phyloP scores from a whole-genome alignment of 2,329 filamentous ascomycete genomes.

The Fusarium duplospermum region DNA sequence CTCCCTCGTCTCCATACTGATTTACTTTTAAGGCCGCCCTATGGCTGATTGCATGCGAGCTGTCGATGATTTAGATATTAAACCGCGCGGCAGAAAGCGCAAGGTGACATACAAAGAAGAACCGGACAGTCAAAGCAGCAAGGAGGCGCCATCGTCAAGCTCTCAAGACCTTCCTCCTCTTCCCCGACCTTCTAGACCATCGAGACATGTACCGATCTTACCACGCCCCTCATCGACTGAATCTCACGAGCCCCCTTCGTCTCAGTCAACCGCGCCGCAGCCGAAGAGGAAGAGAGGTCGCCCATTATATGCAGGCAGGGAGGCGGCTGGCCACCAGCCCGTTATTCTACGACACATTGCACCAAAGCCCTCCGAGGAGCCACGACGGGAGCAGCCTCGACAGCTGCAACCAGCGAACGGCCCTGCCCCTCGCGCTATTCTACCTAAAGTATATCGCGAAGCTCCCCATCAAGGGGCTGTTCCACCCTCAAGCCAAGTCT shows the following conservation, averaged over 20 bases:
- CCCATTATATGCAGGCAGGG: slow-evolving; percentile 59
- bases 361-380: slow-evolving; percentile 42
- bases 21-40: slow-evolving; percentile 55
- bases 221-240: slow-evolving; percentile 38
- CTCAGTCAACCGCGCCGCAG: slow-evolving; percentile 9
- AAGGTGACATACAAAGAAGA: slow-evolving; percentile 40
- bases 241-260: slow-evolving; percentile 1
- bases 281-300: slow-evolving; percentile 58
- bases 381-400: neutral
- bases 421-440: slow-evolving; percentile 7
- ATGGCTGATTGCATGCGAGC: slow-evolving; percentile 59
- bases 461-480: neutral
- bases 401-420: slow-evolving; percentile 19
- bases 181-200: neutral
- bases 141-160: neutral
- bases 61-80: slow-evolving; percentile 53
- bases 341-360: slow-evolving; percentile 49
- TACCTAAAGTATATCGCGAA: neutral
- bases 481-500: neutral
- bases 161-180: slow-evolving; percentile 8
- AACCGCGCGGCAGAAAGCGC: slow-evolving; percentile 48
- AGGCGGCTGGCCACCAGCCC: slow-evolving; percentile 46
- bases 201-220: slow-evolving; percentile 29
- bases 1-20: neutral
- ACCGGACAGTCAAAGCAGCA: slow-evolving; percentile 47